Base-by-base conservation (phyloP, 768 basidiomycete genomes). In the Podaxis carcinomalis region DNA sequence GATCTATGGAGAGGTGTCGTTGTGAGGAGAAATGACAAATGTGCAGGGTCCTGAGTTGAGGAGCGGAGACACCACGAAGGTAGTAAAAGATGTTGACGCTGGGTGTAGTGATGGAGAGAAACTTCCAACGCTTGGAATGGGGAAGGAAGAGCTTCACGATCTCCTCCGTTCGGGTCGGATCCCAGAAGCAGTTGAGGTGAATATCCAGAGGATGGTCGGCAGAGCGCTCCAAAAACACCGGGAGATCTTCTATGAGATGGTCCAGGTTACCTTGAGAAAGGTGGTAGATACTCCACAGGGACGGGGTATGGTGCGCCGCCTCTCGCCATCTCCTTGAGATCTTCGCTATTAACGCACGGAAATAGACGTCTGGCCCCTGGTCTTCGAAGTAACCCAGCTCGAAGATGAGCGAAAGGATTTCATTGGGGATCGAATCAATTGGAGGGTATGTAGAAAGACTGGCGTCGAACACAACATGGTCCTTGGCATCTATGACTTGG, bases 211-310 rank as follows among this genome's bases (percentile, higher is more conserved):
- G 72, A 59, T 73, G 65, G 25, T 59, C 63, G 54, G 63, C 73
- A 10, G 73, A 74, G 16, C 70, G 67, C 14, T 64, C 61, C 1
- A 75, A 66, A 57, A 67, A 67, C 2, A 52, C 25, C 2, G 72
- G 69, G 25, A 75, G 64, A 9, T 49, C 23, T 6, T 67, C 64
- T 4, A 75, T 36, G 37, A 66, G 57, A 16, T 62, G 21, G 25
- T 57, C 56, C 11, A 70, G 40, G 44, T 72, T 70, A 23, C 64
- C 58, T 39, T 64, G 70, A 13, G 73, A 70, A 7, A 74, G 46
- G 19, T 68, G 59, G 40, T 73, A 65, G 19, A 70, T 62, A 53
- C 73, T 72, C 74, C 74, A 75, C 35, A 75, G 51, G 11, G 73
- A 70, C 21, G 73, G 71, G 1, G 72, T 73, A 28, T 66, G 63